These are phyloP conservation scores for Hyaloperonospora brassicae DNA, from an alignment of 352 stramenopile species.

Conservation along the genomic window DNA sequence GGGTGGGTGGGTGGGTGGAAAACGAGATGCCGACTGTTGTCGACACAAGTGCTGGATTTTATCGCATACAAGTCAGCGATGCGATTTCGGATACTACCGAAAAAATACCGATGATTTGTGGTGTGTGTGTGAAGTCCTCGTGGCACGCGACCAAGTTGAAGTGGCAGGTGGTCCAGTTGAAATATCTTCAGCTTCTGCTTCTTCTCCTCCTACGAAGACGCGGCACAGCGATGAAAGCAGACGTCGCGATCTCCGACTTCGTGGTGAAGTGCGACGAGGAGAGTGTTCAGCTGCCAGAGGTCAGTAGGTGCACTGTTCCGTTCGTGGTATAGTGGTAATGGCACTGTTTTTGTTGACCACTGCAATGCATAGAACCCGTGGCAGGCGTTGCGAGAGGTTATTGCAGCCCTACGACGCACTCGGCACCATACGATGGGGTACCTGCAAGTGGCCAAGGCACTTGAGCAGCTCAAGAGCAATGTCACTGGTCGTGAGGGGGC, in stretches of 20 bases:
- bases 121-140: no score
- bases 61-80: no score
- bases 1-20: no score
- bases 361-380: conserved; percentile 28
- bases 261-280: conserved; percentile 57
- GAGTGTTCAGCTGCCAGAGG: conserved; percentile 33
- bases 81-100: no score
- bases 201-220: background rate
- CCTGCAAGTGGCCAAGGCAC: conserved; percentile 35
- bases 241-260: conserved; percentile 49
- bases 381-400: conserved; percentile 31
- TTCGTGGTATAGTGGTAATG: background rate
- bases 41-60: no score
- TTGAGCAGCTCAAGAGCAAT: conserved; percentile 31
- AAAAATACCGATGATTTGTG: no score
- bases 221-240: conserved; percentile 35
- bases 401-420: conserved; percentile 30
- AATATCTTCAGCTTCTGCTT: background rate
- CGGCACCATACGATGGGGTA: conserved; percentile 38
- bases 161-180: conserved; percentile 13
- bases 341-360: background rate
- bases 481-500: conserved; percentile 11
- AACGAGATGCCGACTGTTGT: no score
- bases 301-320: conserved; percentile 5
- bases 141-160: conserved; percentile 22